phyloP scores from a whole-genome alignment of 2,329 filamentous ascomycete genomes.

The Ophiocordyceps unilateralis region DNA sequence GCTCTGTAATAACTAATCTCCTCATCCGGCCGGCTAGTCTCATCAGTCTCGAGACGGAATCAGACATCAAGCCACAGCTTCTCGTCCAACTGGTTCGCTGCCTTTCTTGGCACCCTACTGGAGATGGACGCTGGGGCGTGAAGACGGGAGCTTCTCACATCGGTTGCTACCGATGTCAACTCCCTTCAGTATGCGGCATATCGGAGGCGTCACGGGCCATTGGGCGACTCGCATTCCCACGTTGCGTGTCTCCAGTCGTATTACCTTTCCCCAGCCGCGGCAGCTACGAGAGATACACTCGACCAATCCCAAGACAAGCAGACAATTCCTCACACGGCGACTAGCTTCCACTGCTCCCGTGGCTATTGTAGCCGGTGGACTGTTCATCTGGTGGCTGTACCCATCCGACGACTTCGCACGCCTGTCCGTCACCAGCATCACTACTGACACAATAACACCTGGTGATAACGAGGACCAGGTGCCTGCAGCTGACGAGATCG shows the following conservation, averaged over 20 bases:
- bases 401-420: slow-evolving; percentile 24
- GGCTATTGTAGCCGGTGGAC: slow-evolving; percentile 16
- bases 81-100: no score
- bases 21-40: no score
- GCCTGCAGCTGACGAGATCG: slow-evolving; percentile 4
- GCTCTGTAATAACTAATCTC: no score
- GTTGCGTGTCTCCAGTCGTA: not conserved
- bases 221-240: not conserved
- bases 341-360: slow-evolving; percentile 2
- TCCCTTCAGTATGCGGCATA: not conserved
- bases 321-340: not conserved
- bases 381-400: slow-evolving; percentile 26
- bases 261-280: no score
- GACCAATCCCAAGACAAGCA: not conserved
- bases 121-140: no score
- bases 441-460: slow-evolving; percentile 3
- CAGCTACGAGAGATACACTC: not conserved
- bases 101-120: no score
- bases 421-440: slow-evolving; percentile 11
- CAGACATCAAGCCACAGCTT: no score
- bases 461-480: slow-evolving; percentile 6
- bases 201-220: not conserved
- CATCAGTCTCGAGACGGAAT: no score
- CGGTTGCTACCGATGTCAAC: not conserved
- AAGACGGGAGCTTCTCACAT: no score